phyloP scores from a whole-genome alignment of 768 basidiomycete genomes.

The Mycena alexandri region DNA sequence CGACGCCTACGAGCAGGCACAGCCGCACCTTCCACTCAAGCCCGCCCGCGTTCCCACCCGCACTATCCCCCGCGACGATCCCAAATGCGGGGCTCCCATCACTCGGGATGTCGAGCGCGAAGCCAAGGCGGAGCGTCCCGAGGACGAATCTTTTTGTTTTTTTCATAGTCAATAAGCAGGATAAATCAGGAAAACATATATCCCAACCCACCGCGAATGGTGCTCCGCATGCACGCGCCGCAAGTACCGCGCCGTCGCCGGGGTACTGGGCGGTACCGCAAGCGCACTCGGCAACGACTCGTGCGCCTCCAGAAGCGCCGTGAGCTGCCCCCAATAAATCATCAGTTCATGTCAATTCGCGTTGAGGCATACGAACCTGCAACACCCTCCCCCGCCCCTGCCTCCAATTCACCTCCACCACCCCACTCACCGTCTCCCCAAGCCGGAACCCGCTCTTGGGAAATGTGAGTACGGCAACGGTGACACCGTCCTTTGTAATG shows the following conservation, averaged over 20 bases:
- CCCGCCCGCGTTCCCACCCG: conserved; percentile 67
- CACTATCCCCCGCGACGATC: conserved; percentile 61
- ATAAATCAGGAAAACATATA: not conserved
- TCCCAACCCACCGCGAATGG: conserved; percentile 62
- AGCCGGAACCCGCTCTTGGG: conserved; percentile 92
- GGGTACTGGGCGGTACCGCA: conserved; percentile 55
- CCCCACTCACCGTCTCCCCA: conserved; percentile 92
- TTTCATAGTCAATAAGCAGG: not conserved
- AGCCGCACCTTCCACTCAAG: conserved; percentile 92
- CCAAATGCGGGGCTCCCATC: conserved; percentile 92
- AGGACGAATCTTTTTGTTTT: conserved; percentile 59
- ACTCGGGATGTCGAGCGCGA: conserved; percentile 92
- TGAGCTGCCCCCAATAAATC: conserved; percentile 64
- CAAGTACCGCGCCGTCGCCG: conserved; percentile 58
- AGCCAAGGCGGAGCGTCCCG: conserved; percentile 82
- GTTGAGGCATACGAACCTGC: conserved; percentile 67
- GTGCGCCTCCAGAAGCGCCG: conserved; percentile 90
- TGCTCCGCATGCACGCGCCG: conserved; percentile 89
- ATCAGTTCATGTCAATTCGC: not conserved
- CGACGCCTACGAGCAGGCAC: conserved; percentile 86
- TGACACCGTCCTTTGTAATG: conserved; percentile 92
- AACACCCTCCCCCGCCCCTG: conserved; percentile 81
- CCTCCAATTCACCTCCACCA: conserved; percentile 87
- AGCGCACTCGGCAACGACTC: conserved; percentile 81
- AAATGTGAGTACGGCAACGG: conserved; percentile 92